A percentile compares a stretch with the other conserved stretches of the same genome.
These are phyloP conservation scores for Penicillium pulvis DNA, from an alignment of 495 filamentous ascomycete genomes.

Conservation along the genomic window DNA sequence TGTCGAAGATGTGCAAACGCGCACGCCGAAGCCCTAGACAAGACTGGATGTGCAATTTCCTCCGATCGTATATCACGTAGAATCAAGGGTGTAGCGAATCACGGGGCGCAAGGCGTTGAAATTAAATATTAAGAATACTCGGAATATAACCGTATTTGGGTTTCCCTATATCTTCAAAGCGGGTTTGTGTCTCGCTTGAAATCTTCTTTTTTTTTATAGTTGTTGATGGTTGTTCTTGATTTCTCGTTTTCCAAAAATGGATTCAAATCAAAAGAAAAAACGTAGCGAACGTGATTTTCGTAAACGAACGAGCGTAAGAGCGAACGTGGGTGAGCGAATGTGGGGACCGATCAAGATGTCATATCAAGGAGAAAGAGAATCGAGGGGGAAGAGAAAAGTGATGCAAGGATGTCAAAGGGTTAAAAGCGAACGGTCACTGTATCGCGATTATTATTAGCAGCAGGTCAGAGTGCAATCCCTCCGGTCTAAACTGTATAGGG, in stretches of 20 bases:
- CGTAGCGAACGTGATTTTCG: conserved; percentile 51
- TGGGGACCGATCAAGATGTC: conserved; percentile 37
- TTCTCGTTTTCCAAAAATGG: conserved; percentile 16
- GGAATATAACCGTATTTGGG: conserved; percentile 18
- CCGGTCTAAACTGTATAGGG: conserved; percentile 26
- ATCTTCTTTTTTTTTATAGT: background rate
- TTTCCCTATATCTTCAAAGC: conserved; percentile 6
- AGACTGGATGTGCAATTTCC: background rate
- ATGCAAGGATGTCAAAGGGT: conserved; percentile 33
- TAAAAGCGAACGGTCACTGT: conserved; percentile 24
- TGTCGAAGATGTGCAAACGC: conserved; percentile 14
- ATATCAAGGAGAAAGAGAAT: conserved; percentile 25
- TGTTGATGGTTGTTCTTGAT: background rate
- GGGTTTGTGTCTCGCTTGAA: background rate
- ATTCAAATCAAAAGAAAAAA: conserved; percentile 17
- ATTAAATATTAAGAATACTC: conserved; percentile 30
- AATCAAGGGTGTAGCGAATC: conserved; percentile 19
- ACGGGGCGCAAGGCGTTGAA: conserved; percentile 20
- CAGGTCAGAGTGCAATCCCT: conserved; percentile 30
- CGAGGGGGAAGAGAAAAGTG: conserved; percentile 19
- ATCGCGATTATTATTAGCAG: conserved; percentile 36
- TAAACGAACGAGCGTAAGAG: conserved; percentile 54
- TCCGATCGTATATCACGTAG: conserved; percentile 5
- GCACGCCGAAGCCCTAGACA: background rate
- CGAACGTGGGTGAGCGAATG: conserved; percentile 48